Conservation (phyloP, 1,139 yeast species). For the Scheffersomyces insectosa region DNA sequence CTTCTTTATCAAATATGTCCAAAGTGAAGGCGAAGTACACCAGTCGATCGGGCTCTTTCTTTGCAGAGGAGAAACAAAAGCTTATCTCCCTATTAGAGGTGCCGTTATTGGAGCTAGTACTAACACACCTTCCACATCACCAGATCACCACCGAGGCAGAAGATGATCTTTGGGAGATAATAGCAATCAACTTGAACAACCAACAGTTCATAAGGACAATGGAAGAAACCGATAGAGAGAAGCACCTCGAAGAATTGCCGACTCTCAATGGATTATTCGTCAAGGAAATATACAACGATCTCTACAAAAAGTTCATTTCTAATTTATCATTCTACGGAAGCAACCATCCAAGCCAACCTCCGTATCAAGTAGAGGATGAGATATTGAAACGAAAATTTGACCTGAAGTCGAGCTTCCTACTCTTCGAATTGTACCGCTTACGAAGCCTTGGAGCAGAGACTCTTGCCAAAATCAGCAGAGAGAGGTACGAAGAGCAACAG, state of each 20-base stretch:
- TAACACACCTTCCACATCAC: slow-evolving; percentile 35
- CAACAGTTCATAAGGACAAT: slow-evolving; percentile 15
- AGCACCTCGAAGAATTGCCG: slow-evolving; percentile 25
- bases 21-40: no score
- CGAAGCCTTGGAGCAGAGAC: slow-evolving; percentile 24
- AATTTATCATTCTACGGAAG: no score
- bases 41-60: slow-evolving; percentile 21
- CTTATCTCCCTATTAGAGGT: slow-evolving; percentile 25
- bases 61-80: slow-evolving; percentile 27
- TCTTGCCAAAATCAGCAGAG: slow-evolving; percentile 26
- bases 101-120: slow-evolving; percentile 31
- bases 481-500: slow-evolving; percentile 20
- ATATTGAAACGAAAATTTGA: no score
- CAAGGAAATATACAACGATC: slow-evolving; percentile 23
- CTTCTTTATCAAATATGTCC: not conserved
- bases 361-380: no score
- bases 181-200: slow-evolving; percentile 34
- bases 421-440: slow-evolving; percentile 26
- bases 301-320: no score
- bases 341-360: not conserved
- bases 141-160: slow-evolving; percentile 25
- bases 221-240: slow-evolving; percentile 5
- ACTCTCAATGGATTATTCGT: slow-evolving; percentile 31
- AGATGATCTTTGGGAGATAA: slow-evolving; percentile 37
- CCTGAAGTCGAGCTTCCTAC: slow-evolving; percentile 8